Base-by-base conservation (phyloP, 2,329 filamentous ascomycete species). In the Decorospora gaudefroyi region DNA sequence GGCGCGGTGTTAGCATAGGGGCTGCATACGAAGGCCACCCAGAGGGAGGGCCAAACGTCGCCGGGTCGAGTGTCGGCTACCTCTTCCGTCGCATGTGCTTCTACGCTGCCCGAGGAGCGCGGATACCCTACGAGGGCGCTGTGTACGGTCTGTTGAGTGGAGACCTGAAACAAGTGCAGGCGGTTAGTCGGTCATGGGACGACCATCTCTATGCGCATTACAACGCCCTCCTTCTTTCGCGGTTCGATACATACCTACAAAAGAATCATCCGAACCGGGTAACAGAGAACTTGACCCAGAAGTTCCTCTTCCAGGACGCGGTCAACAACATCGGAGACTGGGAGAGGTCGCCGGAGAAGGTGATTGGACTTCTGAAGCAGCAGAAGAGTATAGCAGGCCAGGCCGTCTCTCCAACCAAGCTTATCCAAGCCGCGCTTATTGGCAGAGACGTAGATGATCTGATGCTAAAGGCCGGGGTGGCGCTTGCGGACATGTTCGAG, bases 101-200 rank as follows among this genome's bases (percentile, higher is more conserved):
- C 64, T 79, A 83, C 13, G 85, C 88, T 37, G 84, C 86, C 15
- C 83, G 87, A 36, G 82, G 84, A 2, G 83, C 83, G 17, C 81
- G 80, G 1, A 85, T 88, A 57, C 82, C 87, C 37, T 92, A 90
- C 61, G 90, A 99, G 72, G 83, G 85, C 42, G 93, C 92, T 12
- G 90, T 96, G 0, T 96, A 96, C 65, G 92, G 90, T 18, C 74
- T 96, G 9, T 78, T 99, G n/a, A 86, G 87, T 28, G 93, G 93
- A 35, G 90, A 96, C 63, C 79, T 90, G 35, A 74, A 81, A 25
- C 88, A 86, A 37, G 88, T 95, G 8, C 84, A 88, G 62, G 82
- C 82, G 53, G 83, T 92, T 26, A 90, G 88, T 65, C 78, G 81
- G 36, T 83, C 79, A 15, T 95, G 90, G 86, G 89, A 96, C 56